Evolutionary conservation across 2,329 filamentous ascomycete genomes (phyloP), one percentile per base, ranked within the genome.

Genomic region (Aspergillus carbonarius): DNA sequence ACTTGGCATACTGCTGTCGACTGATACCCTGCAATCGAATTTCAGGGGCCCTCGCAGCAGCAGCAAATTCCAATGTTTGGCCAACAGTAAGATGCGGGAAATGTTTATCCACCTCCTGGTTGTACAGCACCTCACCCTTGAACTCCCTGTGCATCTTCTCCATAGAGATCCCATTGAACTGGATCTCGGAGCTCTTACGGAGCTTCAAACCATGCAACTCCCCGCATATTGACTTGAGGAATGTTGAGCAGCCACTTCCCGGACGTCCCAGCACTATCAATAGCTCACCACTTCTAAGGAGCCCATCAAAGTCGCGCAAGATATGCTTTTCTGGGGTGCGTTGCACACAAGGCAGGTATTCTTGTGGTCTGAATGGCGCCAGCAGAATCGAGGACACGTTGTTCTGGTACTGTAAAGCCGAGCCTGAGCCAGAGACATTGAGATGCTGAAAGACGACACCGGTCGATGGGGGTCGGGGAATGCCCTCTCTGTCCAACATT

Each of bases 181-280:
- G 93, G 70, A 96, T 85, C 60, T 89, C 85, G 0, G 91, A 88
- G 6, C 79, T 77, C 5, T 88, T 78, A 30, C 88, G 88, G 20
- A 95, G 81, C 62, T 84, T 85, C 67, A 96, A 87, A 25, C 92
- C 92, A 66, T 92, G 88, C 27, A 89, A 88, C 74, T 96, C 90
- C 58, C 92, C 92, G 12, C 90, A 85, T 58, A 96, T 83, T 0
- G 90, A 90, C 80, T 96, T 96, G 60, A 96, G 80, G 63, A 96
- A 87, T 1, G 92, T 96, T 13, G 89, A 91, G 75, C 92, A 96
- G 48, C 78, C 78, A 58, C 71, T 73, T 5, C 76, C 76, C 7
- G 76, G 75, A 17, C 74, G 69, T 20, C 76, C 75, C 5, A 78
- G 66, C 6, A 78, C 76, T 49, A 77, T 71, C 10, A 77, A 63